Conservation (phyloP, 2,329 filamentous ascomycete species). For the Trichoderma simmonsii region DNA sequence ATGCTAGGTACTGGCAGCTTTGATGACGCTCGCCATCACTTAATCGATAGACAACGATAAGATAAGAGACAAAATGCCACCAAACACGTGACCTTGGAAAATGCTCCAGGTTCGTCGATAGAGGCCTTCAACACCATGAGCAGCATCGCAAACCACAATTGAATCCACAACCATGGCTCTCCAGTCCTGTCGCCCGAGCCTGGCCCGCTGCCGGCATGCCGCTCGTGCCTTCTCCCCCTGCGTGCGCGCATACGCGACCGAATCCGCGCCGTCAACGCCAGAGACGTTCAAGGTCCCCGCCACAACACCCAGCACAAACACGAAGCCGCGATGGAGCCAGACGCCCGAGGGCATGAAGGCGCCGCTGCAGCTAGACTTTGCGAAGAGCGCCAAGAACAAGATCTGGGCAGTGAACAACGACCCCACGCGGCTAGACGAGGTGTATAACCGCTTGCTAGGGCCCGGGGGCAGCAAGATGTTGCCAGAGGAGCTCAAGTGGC, state of each 20-base stretch:
- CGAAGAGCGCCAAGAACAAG: conserved; percentile 51
- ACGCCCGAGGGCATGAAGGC: conserved; percentile 70
- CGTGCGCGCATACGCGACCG: conserved; percentile 32
- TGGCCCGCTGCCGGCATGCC: conserved; percentile 28
- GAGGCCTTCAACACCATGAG: conserved; percentile 11
- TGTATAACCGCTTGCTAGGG: conserved; percentile 76
- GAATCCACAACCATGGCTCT: conserved; percentile 31
- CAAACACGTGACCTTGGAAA: conserved; percentile 20
- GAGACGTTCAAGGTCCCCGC: conserved; percentile 28
- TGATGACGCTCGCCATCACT: neutral
- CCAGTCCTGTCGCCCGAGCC: conserved; percentile 32
- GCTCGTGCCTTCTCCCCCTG: conserved; percentile 25
- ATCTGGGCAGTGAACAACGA: conserved; percentile 71
- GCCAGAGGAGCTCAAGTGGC: conserved; percentile 91
- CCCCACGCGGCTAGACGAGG: conserved; percentile 68
- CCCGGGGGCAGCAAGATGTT: conserved; percentile 68
- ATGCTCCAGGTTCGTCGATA: conserved; percentile 14
- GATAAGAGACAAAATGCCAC: conserved; percentile 10
- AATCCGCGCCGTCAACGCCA: conserved; percentile 23
- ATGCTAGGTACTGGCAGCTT: no score
- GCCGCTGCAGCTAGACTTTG: conserved; percentile 60
- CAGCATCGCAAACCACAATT: conserved; percentile 10
- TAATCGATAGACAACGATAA: conserved; percentile 10
- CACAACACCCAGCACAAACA: conserved; percentile 13
- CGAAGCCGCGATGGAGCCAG: conserved; percentile 63